A percentile compares a stretch with the other conserved stretches of the same genome.
These are phyloP conservation scores for Colletotrichum neosansevieriae DNA, from an alignment of 2,329 filamentous ascomycete genomes.

Conservation along the genomic window DNA sequence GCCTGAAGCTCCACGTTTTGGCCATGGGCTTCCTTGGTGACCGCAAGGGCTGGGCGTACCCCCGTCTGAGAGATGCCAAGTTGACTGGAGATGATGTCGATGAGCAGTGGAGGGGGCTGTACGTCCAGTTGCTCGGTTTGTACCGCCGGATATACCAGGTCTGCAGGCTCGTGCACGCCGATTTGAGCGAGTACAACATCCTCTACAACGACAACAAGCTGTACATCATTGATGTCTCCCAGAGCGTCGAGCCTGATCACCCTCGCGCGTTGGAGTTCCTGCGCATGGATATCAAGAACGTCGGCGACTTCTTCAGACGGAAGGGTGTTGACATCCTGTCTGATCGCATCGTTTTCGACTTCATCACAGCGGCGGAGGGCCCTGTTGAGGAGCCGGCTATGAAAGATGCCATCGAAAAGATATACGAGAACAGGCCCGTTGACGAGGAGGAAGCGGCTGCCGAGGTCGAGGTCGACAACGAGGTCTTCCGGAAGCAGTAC, in stretches of 20 bases:
- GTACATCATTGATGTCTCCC: constrained; percentile 97
- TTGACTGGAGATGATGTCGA: constrained; percentile 77
- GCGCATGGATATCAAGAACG: constrained; percentile 98
- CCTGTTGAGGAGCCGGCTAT: constrained; percentile 72
- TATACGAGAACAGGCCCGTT: constrained; percentile 70
- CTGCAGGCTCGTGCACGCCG: constrained; percentile 92
- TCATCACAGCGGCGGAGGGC: constrained; percentile 76
- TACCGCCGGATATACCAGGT: constrained; percentile 95
- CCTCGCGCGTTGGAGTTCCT: constrained; percentile 92
- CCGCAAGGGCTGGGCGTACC: constrained; percentile 87
- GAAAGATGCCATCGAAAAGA: constrained; percentile 70
- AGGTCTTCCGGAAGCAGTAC: constrained; percentile 95
- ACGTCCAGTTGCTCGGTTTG: constrained; percentile 84
- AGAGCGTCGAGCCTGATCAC: constrained; percentile 97
- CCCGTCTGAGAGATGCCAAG: constrained; percentile 87
- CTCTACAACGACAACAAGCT: constrained; percentile 86
- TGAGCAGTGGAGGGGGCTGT: constrained; percentile 80
- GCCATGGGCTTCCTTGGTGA: constrained; percentile 96
- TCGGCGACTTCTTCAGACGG: constrained; percentile 90
- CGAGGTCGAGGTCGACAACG: constrained; percentile 81
- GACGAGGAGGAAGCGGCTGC: constrained; percentile 64
- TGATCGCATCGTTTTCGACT: constrained; percentile 86
- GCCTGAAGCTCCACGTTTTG: constrained; percentile 91
- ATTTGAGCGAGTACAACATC: constrained; percentile 98
- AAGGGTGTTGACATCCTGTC: constrained; percentile 85